Evolutionary conservation across 2,329 filamentous ascomycete species (phyloP), one percentile per base, ranked within the genome.

Genomic region (Alternaria sp.): DNA sequence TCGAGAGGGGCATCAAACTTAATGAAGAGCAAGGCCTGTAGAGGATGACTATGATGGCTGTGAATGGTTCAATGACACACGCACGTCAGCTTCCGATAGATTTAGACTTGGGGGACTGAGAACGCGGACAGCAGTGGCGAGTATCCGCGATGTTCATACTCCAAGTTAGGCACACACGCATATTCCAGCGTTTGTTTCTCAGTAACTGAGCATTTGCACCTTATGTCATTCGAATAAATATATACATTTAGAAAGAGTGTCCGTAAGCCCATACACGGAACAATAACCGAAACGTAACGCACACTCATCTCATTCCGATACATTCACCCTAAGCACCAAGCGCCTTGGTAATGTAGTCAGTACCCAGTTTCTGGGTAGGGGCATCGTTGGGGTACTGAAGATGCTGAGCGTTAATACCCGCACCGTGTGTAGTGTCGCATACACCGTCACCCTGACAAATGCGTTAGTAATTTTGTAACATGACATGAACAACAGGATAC

Each of bases 1-100:
- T 84, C 12, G 81, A 83, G 46, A 86, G 85, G 72, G 81, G 81
- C 5, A 81, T 85, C 71, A 79, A 78, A 71, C 71, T 88, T 62
- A 80, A 79, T 56, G n/a, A 40, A 27, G 56, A 62, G 36, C 62
- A 66, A 16, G 67, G 63, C 3, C 38, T 69, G 36, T 58, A 27
- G 20, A 16, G 46, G 0, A 36, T 14, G 18, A 41, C 12, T 4
- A 14, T 34, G 12, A 12, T 16, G 32, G 14, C 6, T 36, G 12
- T 36, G 14, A 16, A 16, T 8, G 11, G 12, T 36, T 16, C 4
- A 36, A 16, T 1, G 11, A 36, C 32, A 16, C 12, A 0, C 14
- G 32, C 0, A 11, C 28, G 32, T 36, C 14, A 36, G 12, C 14
- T 34, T 14, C 12, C 12, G 0, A 36, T 36, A 6, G 6, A 36